Evolutionary conservation across 2,329 filamentous ascomycete species (phyloP).

Genomic region (Helminthosporium solani): DNA sequence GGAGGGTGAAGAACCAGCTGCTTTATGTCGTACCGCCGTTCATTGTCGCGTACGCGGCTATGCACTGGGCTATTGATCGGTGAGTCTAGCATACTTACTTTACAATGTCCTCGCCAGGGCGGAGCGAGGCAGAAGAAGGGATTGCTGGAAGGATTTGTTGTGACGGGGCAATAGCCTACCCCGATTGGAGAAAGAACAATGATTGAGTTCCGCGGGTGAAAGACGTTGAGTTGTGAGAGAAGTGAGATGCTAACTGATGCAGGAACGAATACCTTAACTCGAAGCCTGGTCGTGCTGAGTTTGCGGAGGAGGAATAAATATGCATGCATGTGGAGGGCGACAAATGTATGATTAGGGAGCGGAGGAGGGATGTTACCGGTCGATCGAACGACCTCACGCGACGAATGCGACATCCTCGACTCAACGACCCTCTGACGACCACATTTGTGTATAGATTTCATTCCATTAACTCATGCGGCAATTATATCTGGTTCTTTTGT

Average conservation of each 20-base stretch:
- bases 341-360: conserved; percentile 8
- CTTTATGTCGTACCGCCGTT: conserved; percentile 85
- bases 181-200: no score
- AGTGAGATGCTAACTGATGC: conserved; percentile 4
- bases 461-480: not conserved
- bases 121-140: not conserved
- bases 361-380: no score
- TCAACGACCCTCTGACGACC: conserved; percentile 1
- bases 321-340: not conserved
- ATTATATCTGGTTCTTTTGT: not conserved
- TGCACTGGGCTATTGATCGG: conserved; percentile 92
- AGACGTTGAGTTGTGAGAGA: no score
- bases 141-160: conserved; percentile 1
- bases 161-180: no score
- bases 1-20: conserved; percentile 80
- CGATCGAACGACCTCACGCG: not conserved
- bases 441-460: conserved; percentile 12
- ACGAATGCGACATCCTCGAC: not conserved
- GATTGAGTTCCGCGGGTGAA: no score
- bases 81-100: conserved; percentile 50
- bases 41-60: conserved; percentile 72
- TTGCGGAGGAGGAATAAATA: conserved; percentile 44
- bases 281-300: conserved; percentile 66
- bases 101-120: not conserved
- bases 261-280: conserved; percentile 83